Evolutionary conservation across 306 rosid species (phyloP).

Genomic region (Vigna unguiculata): DNA sequence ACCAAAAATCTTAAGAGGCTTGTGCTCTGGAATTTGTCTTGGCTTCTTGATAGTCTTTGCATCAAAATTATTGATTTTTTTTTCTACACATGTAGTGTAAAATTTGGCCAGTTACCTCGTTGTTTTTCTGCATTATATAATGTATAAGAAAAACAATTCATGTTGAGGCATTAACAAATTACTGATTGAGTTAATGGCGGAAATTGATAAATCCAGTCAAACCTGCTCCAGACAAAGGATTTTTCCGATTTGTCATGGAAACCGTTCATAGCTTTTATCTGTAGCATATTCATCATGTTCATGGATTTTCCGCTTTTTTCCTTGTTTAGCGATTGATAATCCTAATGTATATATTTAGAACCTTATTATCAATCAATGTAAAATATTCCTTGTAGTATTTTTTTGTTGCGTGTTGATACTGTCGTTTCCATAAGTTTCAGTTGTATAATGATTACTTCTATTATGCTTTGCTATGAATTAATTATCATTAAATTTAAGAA

Average conservation of each 20-base stretch:
- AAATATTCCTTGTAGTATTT: conserved; percentile 14
- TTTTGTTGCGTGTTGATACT: not conserved
- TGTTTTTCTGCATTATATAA: conserved; percentile 17
- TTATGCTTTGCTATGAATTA: not conserved
- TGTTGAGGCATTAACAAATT: conserved; percentile 18
- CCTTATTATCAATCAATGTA: not conserved
- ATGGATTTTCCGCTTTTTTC: not conserved
- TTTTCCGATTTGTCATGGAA: conserved; percentile 13
- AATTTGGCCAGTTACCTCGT: conserved; percentile 4
- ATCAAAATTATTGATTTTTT: not conserved
- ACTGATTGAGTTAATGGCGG: conserved; percentile 4
- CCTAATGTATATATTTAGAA: not conserved
- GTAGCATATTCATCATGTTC: not conserved
- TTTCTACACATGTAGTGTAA: not conserved
- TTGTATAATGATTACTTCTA: not conserved
- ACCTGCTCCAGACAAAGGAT: conserved; percentile 1
- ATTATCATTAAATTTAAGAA: conserved; percentile 2
- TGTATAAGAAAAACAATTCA: not conserved
- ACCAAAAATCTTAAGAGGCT: not conserved
- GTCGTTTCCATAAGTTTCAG: not conserved
- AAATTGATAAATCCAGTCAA: conserved; percentile 24
- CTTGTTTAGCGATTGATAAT: not conserved
- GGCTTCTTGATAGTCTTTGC: not conserved
- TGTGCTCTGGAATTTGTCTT: not conserved
- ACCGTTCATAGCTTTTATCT: conserved; percentile 4